These are phyloP conservation scores for Acrodontium crateriforme DNA, from an alignment of 2,329 filamentous ascomycete species.

Conservation along the genomic window DNA sequence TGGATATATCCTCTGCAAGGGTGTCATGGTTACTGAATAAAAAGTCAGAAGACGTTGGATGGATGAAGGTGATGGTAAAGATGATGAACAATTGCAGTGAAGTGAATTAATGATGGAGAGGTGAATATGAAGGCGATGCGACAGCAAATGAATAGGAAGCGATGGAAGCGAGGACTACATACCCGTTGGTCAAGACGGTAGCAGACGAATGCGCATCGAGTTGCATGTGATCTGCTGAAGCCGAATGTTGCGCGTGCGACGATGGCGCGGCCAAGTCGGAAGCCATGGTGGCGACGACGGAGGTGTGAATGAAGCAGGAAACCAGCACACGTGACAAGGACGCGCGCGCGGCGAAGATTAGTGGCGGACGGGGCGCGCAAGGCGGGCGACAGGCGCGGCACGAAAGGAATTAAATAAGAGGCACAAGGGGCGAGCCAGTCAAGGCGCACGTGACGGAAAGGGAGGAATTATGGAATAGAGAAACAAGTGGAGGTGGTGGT, in stretches of 20 bases:
- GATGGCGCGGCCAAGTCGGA: conserved; percentile 1
- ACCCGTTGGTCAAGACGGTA: conserved; percentile 1
- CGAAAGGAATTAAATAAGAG: conserved; percentile 2
- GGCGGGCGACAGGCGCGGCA: no score
- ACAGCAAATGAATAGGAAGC: neutral
- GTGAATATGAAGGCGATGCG: neutral
- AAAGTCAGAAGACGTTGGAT: neutral
- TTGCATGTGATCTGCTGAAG: no score
- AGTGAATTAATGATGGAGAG: no score
- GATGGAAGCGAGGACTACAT: neutral
- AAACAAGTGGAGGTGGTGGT: no score
- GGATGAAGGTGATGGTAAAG: neutral
- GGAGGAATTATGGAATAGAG: neutral
- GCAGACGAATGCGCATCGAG: no score
- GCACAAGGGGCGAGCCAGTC: no score
- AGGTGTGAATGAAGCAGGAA: conserved; percentile 1
- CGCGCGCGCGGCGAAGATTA: no score
- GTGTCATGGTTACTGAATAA: conserved; percentile 1
- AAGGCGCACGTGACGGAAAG: conserved; percentile 2
- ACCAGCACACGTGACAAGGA: no score
- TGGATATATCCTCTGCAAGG: no score
- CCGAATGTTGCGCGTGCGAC: neutral
- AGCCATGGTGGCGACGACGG: conserved; percentile 1
- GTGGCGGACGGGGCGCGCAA: no score
- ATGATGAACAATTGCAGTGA: no score